phyloP scores from a whole-genome alignment of 2,329 filamentous ascomycete genomes.

The Immersiporthe knoxdaviesiana region DNA sequence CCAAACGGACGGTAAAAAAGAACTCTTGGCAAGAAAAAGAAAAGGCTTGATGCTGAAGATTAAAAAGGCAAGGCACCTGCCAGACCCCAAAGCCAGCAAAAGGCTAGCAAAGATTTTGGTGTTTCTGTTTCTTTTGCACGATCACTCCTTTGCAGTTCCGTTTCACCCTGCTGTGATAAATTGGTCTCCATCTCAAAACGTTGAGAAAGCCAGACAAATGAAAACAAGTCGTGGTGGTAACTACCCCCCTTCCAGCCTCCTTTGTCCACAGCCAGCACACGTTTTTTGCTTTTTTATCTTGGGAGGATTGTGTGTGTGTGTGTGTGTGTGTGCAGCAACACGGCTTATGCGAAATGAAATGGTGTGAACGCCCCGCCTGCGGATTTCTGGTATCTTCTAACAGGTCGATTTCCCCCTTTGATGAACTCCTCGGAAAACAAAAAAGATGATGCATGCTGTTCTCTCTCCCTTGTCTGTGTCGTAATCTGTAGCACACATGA shows the following conservation, averaged over 20 bases:
- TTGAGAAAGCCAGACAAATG: constrained; percentile 20
- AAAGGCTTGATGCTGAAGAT: background rate
- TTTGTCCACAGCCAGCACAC: background rate
- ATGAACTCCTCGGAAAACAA: constrained; percentile 20
- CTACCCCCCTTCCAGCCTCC: background rate
- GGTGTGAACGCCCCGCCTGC: constrained; percentile 23
- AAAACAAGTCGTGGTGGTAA: constrained; percentile 16
- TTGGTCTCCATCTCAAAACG: constrained; percentile 7
- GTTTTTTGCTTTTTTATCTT: background rate
- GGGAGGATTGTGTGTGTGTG: too few species aligned
- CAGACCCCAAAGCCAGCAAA: background rate
- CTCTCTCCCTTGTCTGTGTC: constrained; percentile 19
- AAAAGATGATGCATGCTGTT: constrained; percentile 15
- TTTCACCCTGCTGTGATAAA: constrained; percentile 22
- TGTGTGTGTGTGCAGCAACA: constrained; percentile 1
- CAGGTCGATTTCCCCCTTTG: constrained; percentile 24
- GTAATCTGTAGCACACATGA: constrained; percentile 29
- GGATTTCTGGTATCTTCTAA: constrained; percentile 28
- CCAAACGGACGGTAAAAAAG: background rate
- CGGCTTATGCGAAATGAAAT: constrained; percentile 6
- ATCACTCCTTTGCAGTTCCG: constrained; percentile 24
- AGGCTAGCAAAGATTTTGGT: constrained; percentile 3
- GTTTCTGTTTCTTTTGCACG: too few species aligned
- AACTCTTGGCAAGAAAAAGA: background rate
- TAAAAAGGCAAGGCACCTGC: background rate